phyloP scores from a whole-genome alignment of 805 yeast species.

The Yamadazyma nakazawae region DNA sequence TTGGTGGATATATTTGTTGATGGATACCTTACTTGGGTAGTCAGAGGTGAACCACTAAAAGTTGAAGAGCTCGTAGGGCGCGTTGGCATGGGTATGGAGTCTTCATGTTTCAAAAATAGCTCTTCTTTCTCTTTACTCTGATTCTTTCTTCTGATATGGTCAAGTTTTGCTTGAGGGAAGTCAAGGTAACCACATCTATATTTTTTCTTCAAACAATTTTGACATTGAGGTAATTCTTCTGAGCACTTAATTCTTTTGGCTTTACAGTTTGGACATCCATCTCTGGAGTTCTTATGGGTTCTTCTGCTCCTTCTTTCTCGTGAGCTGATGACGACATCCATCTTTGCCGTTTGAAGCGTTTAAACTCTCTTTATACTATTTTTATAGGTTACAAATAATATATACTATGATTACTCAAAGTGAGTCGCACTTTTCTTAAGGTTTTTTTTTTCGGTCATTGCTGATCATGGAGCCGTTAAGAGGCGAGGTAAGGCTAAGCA shows the following conservation, averaged over 20 bases:
- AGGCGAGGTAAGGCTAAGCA: background rate
- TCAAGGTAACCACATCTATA: constrained; percentile 42
- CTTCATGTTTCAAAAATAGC: background rate
- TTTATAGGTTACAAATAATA: background rate
- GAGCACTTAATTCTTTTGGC: constrained; percentile 41
- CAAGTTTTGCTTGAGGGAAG: constrained; percentile 36
- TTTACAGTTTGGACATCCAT: constrained; percentile 45
- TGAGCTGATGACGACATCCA: background rate
- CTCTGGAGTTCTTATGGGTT: constrained; percentile 37
- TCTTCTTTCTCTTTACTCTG: constrained; percentile 17
- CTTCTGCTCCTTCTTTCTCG: constrained; percentile 30
- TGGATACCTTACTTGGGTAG: background rate
- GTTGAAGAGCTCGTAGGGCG: background rate
- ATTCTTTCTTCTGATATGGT: constrained; percentile 32
- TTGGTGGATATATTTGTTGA: background rate
- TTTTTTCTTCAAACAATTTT: constrained; percentile 35
- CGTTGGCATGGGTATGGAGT: background rate
- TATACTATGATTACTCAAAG: background rate
- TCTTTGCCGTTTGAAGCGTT: constrained; percentile 2
- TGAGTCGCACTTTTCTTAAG: background rate
- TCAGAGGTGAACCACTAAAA: background rate
- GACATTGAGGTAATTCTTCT: constrained; percentile 41
- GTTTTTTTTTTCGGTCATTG: background rate
- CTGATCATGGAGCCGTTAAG: background rate
- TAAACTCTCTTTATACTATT: background rate